phyloP scores from a whole-genome alignment of 2,329 filamentous ascomycete genomes.

The Fusarium mexicanum region DNA sequence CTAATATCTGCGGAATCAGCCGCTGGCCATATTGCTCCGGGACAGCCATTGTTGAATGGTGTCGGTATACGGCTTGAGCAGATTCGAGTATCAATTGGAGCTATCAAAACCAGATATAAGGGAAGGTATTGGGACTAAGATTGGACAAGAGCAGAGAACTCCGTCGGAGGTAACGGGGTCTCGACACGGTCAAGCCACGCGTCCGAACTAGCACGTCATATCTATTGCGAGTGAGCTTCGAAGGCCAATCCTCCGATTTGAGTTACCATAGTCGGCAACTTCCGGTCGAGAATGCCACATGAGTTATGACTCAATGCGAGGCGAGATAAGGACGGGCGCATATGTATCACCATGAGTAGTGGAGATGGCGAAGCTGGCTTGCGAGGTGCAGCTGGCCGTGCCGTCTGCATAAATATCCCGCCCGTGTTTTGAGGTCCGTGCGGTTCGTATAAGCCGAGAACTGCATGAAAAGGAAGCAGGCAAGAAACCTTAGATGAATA shows the following conservation, averaged over 20 bases:
- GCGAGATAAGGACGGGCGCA: not conserved
- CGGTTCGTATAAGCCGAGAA: not conserved
- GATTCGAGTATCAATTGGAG: not conserved
- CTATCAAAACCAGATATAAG: not conserved
- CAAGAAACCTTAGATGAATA: not conserved
- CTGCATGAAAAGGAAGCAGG: not conserved
- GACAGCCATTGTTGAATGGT: not conserved
- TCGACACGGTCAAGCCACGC: not conserved
- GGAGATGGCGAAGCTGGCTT: not conserved
- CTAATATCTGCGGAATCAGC: not conserved
- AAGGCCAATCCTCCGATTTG: rapidly evolving
- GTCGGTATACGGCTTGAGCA: not conserved
- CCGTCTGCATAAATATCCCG: not conserved
- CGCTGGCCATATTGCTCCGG: not conserved
- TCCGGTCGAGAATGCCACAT: not conserved
- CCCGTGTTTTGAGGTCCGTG: not conserved
- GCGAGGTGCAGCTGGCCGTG: not conserved
- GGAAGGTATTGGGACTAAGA: not conserved
- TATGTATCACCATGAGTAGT: not conserved
- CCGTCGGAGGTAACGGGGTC: not conserved
- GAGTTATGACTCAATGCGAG: not conserved
- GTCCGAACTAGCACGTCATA: not conserved
- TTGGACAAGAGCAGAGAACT: not conserved
- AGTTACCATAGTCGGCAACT: not conserved
- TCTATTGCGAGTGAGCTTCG: not conserved